Evolutionary conservation across 192 early-diverging fungal species (phyloP).

Genomic region (Pilaira anomala): DNA sequence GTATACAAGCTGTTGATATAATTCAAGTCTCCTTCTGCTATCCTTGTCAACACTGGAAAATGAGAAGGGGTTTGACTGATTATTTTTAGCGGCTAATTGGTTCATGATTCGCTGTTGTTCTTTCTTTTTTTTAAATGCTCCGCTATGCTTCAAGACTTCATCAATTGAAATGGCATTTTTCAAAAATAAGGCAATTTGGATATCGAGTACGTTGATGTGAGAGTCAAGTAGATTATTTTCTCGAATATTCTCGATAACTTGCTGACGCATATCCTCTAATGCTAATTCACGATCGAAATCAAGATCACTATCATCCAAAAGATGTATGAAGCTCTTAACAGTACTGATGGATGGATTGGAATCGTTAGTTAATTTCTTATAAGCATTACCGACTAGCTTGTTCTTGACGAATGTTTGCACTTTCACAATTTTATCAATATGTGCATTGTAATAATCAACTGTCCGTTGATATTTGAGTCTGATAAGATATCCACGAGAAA

Average conservation of each 20-base stretch:
- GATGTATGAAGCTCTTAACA: slow-evolving; percentile 82
- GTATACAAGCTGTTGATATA: slow-evolving; percentile 95
- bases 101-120: slow-evolving; percentile 40
- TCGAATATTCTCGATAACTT: slow-evolving; percentile 83
- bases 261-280: slow-evolving; percentile 75
- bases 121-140: slow-evolving; percentile 42
- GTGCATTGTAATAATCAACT: slow-evolving; percentile 55
- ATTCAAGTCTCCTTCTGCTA: slow-evolving; percentile 64
- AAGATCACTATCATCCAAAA: slow-evolving; percentile 85
- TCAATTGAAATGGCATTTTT: slow-evolving; percentile 95
- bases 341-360: slow-evolving; percentile 80
- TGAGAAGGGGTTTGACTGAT: slow-evolving; percentile 50
- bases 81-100: slow-evolving; percentile 27
- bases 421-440: slow-evolving; percentile 76
- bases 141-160: slow-evolving; percentile 66
- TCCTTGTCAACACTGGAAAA: slow-evolving; percentile 83
- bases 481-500: background rate
- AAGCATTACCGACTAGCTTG: slow-evolving; percentile 19
- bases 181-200: slow-evolving; percentile 95
- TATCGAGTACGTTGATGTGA: slow-evolving; percentile 84
- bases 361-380: slow-evolving; percentile 37
- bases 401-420: slow-evolving; percentile 49
- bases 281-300: slow-evolving; percentile 92
- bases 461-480: slow-evolving; percentile 36
- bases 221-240: slow-evolving; percentile 81